Evolutionary conservation across 2,329 filamentous ascomycete genomes (phyloP).

Genomic region (Mycosphaerelloides madeirae): DNA sequence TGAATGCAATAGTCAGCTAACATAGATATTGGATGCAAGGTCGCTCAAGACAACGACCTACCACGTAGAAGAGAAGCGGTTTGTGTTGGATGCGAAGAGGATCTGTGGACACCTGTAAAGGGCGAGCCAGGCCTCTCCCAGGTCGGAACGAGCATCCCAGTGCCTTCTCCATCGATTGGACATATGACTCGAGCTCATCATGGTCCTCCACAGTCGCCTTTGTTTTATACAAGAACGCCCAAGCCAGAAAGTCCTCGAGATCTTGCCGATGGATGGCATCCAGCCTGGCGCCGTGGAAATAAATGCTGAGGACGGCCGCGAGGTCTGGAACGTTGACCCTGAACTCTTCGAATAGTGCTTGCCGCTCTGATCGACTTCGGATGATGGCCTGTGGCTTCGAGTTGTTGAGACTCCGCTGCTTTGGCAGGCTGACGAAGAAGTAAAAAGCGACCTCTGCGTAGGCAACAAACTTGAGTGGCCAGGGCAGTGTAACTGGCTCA

Average conservation of each 20-base stretch:
- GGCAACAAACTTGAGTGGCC: background rate
- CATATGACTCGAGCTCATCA: background rate
- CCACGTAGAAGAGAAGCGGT: no score
- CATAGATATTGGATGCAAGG: no score
- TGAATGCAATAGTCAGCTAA: no score
- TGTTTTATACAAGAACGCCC: background rate
- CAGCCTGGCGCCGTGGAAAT: background rate
- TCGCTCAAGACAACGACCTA: no score
- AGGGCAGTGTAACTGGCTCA: no score
- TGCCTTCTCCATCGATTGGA: background rate
- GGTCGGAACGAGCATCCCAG: background rate
- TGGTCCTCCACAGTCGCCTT: background rate
- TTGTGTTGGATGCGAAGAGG: no score
- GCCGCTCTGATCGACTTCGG: background rate
- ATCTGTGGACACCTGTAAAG: no score
- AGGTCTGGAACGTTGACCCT: background rate
- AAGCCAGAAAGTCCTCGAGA: background rate
- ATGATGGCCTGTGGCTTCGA: background rate
- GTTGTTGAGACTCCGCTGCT: background rate
- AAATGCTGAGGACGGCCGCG: background rate
- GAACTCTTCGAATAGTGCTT: background rate
- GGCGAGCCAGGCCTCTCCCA: no score
- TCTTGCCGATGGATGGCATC: background rate
- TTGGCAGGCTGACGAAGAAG: background rate
- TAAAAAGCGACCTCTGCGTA: background rate